A percentile compares a stretch with the other conserved stretches of the same genome.
Evolutionary conservation across 2,329 filamentous ascomycete species (phyloP).

Genomic region (Harringtonia aguacate): DNA sequence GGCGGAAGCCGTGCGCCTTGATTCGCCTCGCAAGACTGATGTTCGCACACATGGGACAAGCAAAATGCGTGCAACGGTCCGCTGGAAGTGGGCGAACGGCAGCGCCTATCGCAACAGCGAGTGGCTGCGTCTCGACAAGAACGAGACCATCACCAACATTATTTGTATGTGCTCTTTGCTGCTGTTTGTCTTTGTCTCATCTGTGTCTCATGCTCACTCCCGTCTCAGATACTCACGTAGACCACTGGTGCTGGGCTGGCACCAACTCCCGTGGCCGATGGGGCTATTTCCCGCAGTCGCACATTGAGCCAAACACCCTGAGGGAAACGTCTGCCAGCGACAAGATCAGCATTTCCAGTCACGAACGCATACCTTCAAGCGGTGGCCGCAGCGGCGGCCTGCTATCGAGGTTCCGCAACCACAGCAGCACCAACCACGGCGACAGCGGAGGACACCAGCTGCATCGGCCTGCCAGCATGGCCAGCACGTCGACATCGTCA

Average conservation of each 20-base stretch:
- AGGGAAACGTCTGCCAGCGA: constrained; percentile 20
- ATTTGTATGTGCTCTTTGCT: constrained; percentile 31
- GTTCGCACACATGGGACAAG: constrained; percentile 33
- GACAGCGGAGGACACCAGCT: not conserved
- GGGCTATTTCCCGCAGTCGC: constrained; percentile 41
- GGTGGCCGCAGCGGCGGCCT: constrained; percentile 5
- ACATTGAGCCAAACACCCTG: constrained; percentile 35
- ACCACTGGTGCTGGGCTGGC: constrained; percentile 47
- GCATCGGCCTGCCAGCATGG: constrained; percentile 8
- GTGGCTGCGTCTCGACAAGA: constrained; percentile 53
- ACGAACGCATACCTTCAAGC: not conserved
- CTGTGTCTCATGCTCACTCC: not conserved
- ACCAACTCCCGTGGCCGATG: constrained; percentile 40
- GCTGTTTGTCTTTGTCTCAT: not conserved
- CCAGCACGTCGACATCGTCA: constrained; percentile 10
- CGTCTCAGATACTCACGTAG: constrained; percentile 23
- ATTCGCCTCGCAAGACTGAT: constrained; percentile 29
- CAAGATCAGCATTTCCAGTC: constrained; percentile 1
- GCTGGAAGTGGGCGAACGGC: constrained; percentile 38
- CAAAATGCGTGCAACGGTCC: constrained; percentile 33
- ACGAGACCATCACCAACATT: constrained; percentile 56
- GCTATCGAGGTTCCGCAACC: constrained; percentile 8
- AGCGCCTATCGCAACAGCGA: constrained; percentile 23
- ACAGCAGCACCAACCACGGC: constrained; percentile 1
- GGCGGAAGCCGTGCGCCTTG: constrained; percentile 33